Conservation (phyloP, 2,329 filamentous ascomycete genomes). For the Arachnopeziza araneosa region DNA sequence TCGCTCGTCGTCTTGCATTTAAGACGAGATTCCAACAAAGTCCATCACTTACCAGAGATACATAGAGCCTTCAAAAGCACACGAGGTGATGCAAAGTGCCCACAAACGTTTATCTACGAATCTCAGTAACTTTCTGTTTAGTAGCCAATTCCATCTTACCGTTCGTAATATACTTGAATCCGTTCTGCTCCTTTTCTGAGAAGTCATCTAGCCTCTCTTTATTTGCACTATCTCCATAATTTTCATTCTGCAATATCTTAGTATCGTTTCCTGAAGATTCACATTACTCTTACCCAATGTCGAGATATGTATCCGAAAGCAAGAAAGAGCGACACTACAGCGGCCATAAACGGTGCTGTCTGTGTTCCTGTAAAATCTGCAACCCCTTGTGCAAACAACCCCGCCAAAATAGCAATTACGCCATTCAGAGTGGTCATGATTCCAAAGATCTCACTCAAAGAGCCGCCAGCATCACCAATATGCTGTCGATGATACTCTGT, state of each 20-base stretch:
- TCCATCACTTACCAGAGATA: conserved; percentile 41
- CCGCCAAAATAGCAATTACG: conserved; percentile 47
- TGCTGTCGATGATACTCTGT: conserved; percentile 46
- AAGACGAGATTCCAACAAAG: too few species aligned
- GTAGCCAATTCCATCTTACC: conserved; percentile 1
- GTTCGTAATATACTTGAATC: conserved; percentile 9
- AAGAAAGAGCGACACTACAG: conserved; percentile 34
- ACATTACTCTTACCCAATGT: conserved; percentile 38
- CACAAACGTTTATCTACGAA: conserved; percentile 41
- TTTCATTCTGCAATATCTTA: conserved; percentile 36
- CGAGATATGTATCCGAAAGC: conserved; percentile 41
- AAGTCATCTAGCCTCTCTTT: conserved; percentile 1
- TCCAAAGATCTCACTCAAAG: conserved; percentile 46
- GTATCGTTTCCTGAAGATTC: neutral
- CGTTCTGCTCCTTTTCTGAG: conserved; percentile 10
- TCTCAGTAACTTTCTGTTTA: neutral
- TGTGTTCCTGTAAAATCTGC: conserved; percentile 41
- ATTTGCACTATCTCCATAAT: conserved; percentile 36
- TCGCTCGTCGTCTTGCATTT: neutral
- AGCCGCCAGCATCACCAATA: conserved; percentile 34
- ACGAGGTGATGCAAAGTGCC: conserved; percentile 44
- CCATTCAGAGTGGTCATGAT: conserved; percentile 46
- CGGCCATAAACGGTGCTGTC: conserved; percentile 46
- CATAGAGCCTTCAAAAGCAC: conserved; percentile 54
- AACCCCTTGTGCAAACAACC: conserved; percentile 44